A percentile compares a stretch with the other conserved stretches of the same genome.
These are phyloP conservation scores for Fragosphaeria purpurea DNA, from an alignment of 2,329 filamentous ascomycete genomes.

Conservation along the genomic window DNA sequence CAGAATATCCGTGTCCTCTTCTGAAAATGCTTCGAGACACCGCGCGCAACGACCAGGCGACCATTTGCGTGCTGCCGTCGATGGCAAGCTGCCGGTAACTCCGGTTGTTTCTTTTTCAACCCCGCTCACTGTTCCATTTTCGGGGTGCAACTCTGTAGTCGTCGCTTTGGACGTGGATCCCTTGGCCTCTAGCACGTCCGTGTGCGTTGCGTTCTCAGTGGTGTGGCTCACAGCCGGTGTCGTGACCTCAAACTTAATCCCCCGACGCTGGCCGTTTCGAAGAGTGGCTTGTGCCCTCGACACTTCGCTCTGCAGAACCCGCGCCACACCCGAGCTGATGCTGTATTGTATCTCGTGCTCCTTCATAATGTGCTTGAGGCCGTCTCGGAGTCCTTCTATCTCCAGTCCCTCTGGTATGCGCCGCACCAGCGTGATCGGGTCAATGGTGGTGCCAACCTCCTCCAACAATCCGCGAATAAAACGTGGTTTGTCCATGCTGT, in stretches of 20 bases:
- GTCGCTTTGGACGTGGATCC: constrained; percentile 1
- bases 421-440: constrained; percentile 81
- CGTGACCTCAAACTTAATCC: constrained; percentile 77
- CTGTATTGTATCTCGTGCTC: constrained; percentile 94
- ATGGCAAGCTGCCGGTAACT: too few species aligned
- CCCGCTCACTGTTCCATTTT: too few species aligned
- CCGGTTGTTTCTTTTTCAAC: too few species aligned
- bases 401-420: constrained; percentile 89
- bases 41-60: constrained; percentile 49
- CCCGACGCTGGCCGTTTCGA: constrained; percentile 68
- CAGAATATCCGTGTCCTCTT: constrained; percentile 59
- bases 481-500: constrained; percentile 93
- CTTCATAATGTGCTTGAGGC: constrained; percentile 80
- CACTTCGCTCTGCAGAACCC: constrained; percentile 80
- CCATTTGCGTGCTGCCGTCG: constrained; percentile 15
- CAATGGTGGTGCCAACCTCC: constrained; percentile 86
- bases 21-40: constrained; percentile 46
- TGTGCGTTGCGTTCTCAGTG: constrained; percentile 17
- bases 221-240: constrained; percentile 17
- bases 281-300: constrained; percentile 71
- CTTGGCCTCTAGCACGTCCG: neutral
- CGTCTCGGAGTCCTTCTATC: constrained; percentile 81
- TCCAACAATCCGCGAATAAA: constrained; percentile 90
- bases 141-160: neutral
- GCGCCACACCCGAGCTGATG: constrained; percentile 82